Evolutionary conservation across 768 basidiomycete genomes (phyloP).

Genomic region (Phanerochaete carnosa): DNA sequence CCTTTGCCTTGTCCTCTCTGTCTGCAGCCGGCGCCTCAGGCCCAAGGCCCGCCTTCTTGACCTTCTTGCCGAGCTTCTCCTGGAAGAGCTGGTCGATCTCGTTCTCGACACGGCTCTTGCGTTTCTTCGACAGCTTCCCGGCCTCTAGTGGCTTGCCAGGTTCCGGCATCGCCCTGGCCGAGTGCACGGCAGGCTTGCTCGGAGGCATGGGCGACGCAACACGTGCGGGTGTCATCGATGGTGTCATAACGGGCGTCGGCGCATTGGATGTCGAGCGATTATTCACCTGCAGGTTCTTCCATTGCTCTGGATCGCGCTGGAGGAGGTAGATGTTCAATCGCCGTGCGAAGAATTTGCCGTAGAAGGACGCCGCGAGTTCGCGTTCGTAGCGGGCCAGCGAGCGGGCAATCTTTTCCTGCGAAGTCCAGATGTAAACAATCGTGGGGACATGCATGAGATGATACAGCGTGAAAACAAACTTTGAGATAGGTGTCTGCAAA

Average conservation of each 20-base stretch:
- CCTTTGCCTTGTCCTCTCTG: background rate
- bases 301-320: slow-evolving; percentile 76
- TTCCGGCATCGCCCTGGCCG: background rate
- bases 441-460: background rate
- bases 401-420: slow-evolving; percentile 87
- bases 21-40: background rate
- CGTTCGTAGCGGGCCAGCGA: slow-evolving; percentile 73
- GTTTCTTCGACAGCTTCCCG: slow-evolving; percentile 29
- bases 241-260: background rate
- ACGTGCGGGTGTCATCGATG: background rate
- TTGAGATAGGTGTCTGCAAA: slow-evolving; percentile 91
- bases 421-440: background rate
- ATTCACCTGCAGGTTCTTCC: slow-evolving; percentile 62
- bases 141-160: background rate
- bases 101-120: slow-evolving; percentile 44
- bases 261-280: slow-evolving; percentile 24
- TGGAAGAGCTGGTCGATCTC: slow-evolving; percentile 79
- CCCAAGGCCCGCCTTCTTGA: slow-evolving; percentile 51
- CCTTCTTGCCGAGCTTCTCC: slow-evolving; percentile 50
- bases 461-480: slow-evolving; percentile 38
- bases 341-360: slow-evolving; percentile 83
- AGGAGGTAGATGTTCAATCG: slow-evolving; percentile 77
- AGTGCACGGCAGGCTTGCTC: background rate
- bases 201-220: background rate
- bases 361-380: slow-evolving; percentile 71